Percentiles rank a stretch among this genome's conserved stretches.
These are phyloP conservation scores for Corylus americana DNA, from an alignment of 306 rosid genomes.

Conservation along the genomic window DNA sequence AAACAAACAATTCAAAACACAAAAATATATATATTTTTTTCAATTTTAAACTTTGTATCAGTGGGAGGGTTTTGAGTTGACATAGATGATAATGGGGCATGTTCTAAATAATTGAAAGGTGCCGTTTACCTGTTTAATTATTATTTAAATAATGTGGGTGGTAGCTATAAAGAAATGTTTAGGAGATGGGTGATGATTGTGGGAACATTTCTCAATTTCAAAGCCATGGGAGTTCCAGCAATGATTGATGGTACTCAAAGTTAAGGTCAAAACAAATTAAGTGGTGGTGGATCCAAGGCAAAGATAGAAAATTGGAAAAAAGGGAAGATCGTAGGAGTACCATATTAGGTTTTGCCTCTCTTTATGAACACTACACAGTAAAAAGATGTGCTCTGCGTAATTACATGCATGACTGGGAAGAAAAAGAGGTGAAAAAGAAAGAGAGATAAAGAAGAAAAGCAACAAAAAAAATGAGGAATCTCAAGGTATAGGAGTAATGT, in stretches of 20 bases:
- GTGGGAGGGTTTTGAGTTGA: not conserved
- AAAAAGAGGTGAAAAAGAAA: conserved; percentile 24
- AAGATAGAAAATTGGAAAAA: conserved; percentile 3
- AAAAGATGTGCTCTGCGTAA: conserved; percentile 18
- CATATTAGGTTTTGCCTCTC: conserved; percentile 21
- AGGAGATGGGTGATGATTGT: conserved; percentile 4
- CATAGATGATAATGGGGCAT: not conserved
- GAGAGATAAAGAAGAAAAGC: conserved; percentile 23
- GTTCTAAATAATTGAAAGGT: not conserved
- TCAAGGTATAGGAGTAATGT: conserved; percentile 23
- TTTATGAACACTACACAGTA: conserved; percentile 13
- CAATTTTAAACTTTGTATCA: no score
- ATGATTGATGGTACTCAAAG: conserved; percentile 13
- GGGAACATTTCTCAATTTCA: conserved; percentile 21
- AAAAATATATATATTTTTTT: no score
- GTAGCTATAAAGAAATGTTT: not conserved
- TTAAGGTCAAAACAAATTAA: conserved; percentile 22
- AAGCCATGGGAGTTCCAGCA: conserved; percentile 19
- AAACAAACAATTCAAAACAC: no score
- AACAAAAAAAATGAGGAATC: conserved; percentile 43
- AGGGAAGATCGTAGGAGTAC: not conserved
- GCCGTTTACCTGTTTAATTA: not conserved
- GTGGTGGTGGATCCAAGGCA: conserved; percentile 37
- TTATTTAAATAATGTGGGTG: not conserved
- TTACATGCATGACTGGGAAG: conserved; percentile 7